Base-by-base conservation (phyloP, 2,329 filamentous ascomycete species). In the Hymenoscyphus occultus region DNA sequence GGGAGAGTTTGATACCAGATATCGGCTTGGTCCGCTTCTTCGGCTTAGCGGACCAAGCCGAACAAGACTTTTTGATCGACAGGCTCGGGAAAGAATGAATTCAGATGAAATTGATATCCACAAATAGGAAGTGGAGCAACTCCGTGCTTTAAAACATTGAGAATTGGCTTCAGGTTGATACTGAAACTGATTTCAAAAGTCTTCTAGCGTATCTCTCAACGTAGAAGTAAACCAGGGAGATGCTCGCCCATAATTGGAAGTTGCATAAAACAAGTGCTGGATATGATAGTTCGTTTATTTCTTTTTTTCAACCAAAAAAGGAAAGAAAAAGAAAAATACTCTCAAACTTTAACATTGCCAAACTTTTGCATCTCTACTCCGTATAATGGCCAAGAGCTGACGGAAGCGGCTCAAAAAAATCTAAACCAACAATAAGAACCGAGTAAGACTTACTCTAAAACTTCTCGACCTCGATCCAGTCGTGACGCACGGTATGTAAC, bases 31-130 rank as follows among this genome's bases (percentile, higher is more conserved):
- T 10, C 19, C 19, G 48, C n/a, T 28, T 28, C 28, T 28, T 28
- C 28, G 28, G 28, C 28, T 28, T 28, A 28, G 28, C 28, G 28
- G 28, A 28, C 28, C 28, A 10, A 28, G 19, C 48, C 19, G 22
- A 54, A 54, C 48, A 54, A 54, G 48, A 54, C 19, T 54, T 54
- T 54, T 22, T 54, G 48, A 54, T 54, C 19, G 48, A 22, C 48
- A 54, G 22, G 48, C 48, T 22, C 22, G 5, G 48, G 48, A 54
- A 54, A 54, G 19, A 54, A 28, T 28, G 22, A 54, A 9, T 22
- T 19, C 48, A 54, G 19, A 54, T 19, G 2, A 54, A 12, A 22
- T 22, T 54, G 19, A 54, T 12, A 54, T 28, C 19, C 13, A 10
- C 9, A 10, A 22, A 51, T n/a, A 7, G 45, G n/a, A 51, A 51